Evolutionary conservation across 768 basidiomycete genomes (phyloP), one percentile per base, ranked within the genome.

Genomic region (Suillus sp.): DNA sequence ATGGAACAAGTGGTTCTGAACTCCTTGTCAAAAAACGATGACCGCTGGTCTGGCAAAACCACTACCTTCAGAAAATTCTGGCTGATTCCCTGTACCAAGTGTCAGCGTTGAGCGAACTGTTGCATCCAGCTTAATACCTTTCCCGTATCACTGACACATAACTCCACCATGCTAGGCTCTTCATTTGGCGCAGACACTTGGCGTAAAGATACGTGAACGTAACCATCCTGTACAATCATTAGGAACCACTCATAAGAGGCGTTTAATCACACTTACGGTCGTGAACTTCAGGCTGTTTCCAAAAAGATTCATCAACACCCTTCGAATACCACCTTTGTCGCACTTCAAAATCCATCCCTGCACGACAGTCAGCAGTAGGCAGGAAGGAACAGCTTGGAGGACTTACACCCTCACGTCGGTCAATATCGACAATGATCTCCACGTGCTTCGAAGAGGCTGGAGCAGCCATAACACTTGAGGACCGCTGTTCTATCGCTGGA

Each of bases 281-380:
- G 95, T 96, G 74, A 97, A 97, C 75, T 98, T 96, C 60, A 96
- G 78, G 69, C 93, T 93, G 74, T 96, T 97, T 18, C 95, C 93
- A 68, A 97, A 93, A 42, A 98, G 76, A 72, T 98, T 98, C 93
- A 97, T 96, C 65, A 97, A 74, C 14, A 97, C 88, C 32, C 96
- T 85, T 35, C 96, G 86, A 65, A 97, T 89, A 16, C 96, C 96
- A 35, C 93, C 95, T 72, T 91, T 94, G 75, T 98, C 96, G 73
- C 92, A 95, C 70, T 87, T 89, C 34, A 96, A 78, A 9, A 79
- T 78, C 95, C 95, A 98, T 1, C 93, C 93, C 91, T 95, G 64
- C 30, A 59, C 32, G 37, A 62, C 4, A 35, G n/a, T 42, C n/a
- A 54, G 35, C n/a, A 8, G 27, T 47, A 27, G 40, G 34, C 10